These are phyloP conservation scores for Diospyros kaki DNA, from an alignment of 148 eudicot genomes.

Conservation along the genomic window DNA sequence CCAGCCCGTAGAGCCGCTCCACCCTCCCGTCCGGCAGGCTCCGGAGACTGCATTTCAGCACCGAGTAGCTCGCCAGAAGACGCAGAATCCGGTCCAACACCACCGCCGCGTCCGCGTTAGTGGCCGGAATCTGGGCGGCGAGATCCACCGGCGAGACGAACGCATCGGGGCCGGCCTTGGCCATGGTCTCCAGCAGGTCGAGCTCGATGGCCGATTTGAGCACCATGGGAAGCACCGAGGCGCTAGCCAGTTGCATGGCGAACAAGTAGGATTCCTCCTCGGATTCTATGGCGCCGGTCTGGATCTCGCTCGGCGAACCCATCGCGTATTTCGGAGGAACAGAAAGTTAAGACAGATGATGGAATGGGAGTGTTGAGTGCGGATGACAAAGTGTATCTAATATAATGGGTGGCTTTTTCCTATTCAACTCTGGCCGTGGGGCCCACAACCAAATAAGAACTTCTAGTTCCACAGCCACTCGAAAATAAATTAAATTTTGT, in stretches of 20 bases:
- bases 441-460: too few relatives aligned
- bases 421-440: too few relatives aligned
- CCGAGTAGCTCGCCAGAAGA: conserved; percentile 60
- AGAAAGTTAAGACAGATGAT: too few relatives aligned
- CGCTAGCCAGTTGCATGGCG: conserved; percentile 77
- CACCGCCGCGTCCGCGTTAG: conserved; percentile 60
- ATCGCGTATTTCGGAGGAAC: conserved; percentile 3
- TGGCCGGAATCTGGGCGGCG: conserved; percentile 52
- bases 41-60: conserved; percentile 41
- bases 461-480: too few relatives aligned
- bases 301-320: conserved; percentile 26
- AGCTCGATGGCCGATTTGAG: conserved; percentile 78
- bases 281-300: not conserved
- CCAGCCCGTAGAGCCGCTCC: conserved; percentile 66
- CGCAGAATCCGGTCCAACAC: conserved; percentile 88
- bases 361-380: too few relatives aligned
- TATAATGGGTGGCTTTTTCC: too few relatives aligned
- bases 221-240: conserved; percentile 87
- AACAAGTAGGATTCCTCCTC: conserved; percentile 62
- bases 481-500: too few relatives aligned
- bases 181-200: conserved; percentile 75
- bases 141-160: conserved; percentile 58
- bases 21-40: conserved; percentile 41
- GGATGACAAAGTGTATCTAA: too few relatives aligned
- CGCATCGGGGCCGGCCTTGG: conserved; percentile 54